Conservation (phyloP, 306 rosid species). For the Lotus japonicus region DNA sequence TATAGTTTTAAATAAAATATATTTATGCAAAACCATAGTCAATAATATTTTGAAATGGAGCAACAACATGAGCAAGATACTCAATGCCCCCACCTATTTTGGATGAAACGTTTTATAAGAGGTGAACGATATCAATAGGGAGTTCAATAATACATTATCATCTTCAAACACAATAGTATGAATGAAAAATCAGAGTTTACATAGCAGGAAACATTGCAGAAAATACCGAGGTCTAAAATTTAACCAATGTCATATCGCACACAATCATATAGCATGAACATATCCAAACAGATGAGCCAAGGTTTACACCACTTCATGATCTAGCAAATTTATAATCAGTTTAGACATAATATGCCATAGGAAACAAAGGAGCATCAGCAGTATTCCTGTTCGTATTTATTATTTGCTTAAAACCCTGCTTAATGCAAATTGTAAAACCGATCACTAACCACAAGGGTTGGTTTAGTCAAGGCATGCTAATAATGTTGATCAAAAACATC, state of each 20-base stretch:
- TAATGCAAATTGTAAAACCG: constrained; percentile 6
- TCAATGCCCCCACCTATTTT: no score
- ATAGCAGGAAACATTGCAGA: background rate
- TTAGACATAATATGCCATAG: constrained; percentile 5
- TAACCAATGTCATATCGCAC: no score
- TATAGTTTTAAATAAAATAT: no score
- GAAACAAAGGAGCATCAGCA: constrained; percentile 6
- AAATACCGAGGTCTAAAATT: no score
- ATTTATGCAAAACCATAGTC: no score
- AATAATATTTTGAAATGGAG: no score
- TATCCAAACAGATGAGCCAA: background rate
- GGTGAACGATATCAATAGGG: no score
- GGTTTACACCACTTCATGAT: background rate
- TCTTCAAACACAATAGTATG: background rate
- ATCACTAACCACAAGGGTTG: constrained; percentile 17
- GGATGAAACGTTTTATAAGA: no score
- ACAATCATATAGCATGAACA: background rate
- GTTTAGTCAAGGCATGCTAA: constrained; percentile 12
- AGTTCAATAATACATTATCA: background rate
- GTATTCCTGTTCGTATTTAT: constrained; percentile 19
- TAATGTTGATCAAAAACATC: background rate
- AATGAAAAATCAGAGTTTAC: background rate
- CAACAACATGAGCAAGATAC: no score
- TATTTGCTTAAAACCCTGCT: constrained; percentile 20
- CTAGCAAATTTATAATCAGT: background rate